Base-by-base conservation (phyloP, 495 filamentous ascomycete genomes). In the Beverwykella pulmonaria region DNA sequence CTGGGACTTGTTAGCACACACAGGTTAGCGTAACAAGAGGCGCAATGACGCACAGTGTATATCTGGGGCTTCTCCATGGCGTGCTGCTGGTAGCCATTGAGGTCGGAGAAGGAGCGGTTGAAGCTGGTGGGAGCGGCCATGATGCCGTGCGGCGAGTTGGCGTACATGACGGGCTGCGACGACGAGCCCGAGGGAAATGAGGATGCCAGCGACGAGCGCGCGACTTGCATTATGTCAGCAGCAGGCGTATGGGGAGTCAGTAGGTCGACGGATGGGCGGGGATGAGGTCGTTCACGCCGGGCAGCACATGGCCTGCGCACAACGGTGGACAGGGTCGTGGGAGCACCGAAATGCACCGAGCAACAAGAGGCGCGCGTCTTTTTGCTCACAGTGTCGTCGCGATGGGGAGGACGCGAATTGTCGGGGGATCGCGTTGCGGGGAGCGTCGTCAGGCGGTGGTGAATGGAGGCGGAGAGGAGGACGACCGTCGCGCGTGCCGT, bases 11-110 rank as follows among this genome's bases (percentile, higher is more conserved):
- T 72, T 61, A 68, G 55, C 23, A 59, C n/a, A 34, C 15, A 22
- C 4, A 46, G 1, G 1, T 23, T 9, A 46, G 1, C 1, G 32
- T 5, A 36, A 27, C 39, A 32, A 23, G 23, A 1, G 14, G 14
- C 30, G 25, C 10, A 12, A 56, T 48, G 59, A 76, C 81, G 64
- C 74, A 92, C 91, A 65, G 88, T 87, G 76, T 93, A 94, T 53
- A 94, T 92, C 67, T 88, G 87, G 57, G 89, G 88, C 64, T 82
- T 82, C 60, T 87, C 87, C 44, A 83, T 79, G 25, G 81, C 79
- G 72, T 81, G 80, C 34, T 76, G 75, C 22, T 79, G 77, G 63
- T 76, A 78, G 44, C 81, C 81, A 75, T 86, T 84, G 52, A 77
- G 54, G 22, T 82, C 79, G 61, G 81, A 78, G 65, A 82, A 84